Conservation (phyloP, 2,329 filamentous ascomycete species). For the Verticillium isaacii region DNA sequence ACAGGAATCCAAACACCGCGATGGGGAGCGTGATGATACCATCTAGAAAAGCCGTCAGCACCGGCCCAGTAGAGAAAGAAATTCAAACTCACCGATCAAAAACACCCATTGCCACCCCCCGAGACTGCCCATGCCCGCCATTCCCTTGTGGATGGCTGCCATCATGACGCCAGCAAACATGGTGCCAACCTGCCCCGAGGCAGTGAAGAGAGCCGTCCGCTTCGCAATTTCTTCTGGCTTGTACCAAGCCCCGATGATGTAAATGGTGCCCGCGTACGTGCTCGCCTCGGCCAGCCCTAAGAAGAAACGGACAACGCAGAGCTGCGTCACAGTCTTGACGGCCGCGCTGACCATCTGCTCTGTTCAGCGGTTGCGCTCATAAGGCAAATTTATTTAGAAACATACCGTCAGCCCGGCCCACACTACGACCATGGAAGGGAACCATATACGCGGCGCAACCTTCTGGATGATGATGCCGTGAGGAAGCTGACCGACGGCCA, state of each 20-base stretch:
- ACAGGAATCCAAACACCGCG: conserved; percentile 43
- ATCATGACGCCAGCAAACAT: conserved; percentile 57
- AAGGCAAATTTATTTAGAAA: no score
- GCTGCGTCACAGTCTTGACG: conserved; percentile 19
- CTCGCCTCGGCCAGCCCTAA: conserved; percentile 32
- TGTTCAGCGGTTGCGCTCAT: neutral
- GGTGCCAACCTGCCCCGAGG: conserved; percentile 54
- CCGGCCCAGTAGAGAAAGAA: neutral
- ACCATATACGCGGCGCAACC: conserved; percentile 42
- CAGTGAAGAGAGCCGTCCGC: conserved; percentile 58
- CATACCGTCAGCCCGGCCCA: conserved; percentile 41
- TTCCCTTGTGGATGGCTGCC: conserved; percentile 33
- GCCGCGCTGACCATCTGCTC: conserved; percentile 15
- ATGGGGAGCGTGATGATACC: conserved; percentile 49
- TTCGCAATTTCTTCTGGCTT: conserved; percentile 57
- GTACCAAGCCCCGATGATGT: conserved; percentile 51
- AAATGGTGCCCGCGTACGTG: conserved; percentile 35
- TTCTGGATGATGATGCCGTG: conserved; percentile 42
- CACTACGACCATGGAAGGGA: conserved; percentile 39
- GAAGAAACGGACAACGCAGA: conserved; percentile 34
- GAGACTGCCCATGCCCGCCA: conserved; percentile 37
- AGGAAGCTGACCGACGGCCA: conserved; percentile 35
- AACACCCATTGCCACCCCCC: conserved; percentile 47
- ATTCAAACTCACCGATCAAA: conserved; percentile 4
- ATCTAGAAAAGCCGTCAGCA: conserved; percentile 22